phyloP scores from a whole-genome alignment of 2,329 filamentous ascomycete species.

The Colletotrichum endophyticum region DNA sequence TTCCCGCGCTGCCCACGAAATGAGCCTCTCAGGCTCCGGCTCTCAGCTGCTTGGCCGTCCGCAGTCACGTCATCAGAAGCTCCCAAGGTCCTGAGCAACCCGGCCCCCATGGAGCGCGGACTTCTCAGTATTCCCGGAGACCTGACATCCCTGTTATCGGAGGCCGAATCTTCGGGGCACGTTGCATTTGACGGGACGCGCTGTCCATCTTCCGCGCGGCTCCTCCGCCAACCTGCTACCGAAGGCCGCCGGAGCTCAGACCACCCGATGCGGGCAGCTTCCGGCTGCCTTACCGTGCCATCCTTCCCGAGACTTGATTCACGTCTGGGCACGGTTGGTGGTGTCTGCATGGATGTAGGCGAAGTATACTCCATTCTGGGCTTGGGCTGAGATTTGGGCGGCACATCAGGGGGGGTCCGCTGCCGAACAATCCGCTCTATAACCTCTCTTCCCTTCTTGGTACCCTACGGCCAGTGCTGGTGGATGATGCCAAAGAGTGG shows the following conservation, averaged over 20 bases:
- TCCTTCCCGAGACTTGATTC: slow-evolving; percentile 14
- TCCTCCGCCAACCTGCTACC: background rate
- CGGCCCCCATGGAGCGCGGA: slow-evolving; percentile 9
- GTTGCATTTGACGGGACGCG: slow-evolving; percentile 11
- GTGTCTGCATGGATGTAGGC: background rate
- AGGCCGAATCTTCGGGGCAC: background rate
- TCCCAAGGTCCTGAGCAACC: background rate
- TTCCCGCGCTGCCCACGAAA: background rate
- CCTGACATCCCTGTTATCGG: background rate
- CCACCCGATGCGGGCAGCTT: background rate
- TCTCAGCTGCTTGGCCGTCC: background rate
- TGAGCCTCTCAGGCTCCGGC: background rate
- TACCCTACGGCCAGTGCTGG: slow-evolving; percentile 57
- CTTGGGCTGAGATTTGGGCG: background rate
- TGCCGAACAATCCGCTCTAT: slow-evolving; percentile 37
- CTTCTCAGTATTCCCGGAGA: background rate
- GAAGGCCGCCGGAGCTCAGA: background rate
- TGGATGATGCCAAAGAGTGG: slow-evolving; percentile 50
- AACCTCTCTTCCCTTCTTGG: slow-evolving; percentile 45
- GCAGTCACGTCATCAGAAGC: background rate
- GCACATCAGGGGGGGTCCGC: background rate
- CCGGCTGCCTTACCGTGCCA: background rate
- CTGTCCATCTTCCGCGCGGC: background rate
- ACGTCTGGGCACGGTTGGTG: slow-evolving; percentile 4
- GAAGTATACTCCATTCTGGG: background rate